A percentile compares a stretch with the other conserved stretches of the same genome.
These are phyloP conservation scores for Gymnopilus dilepis DNA, from an alignment of 768 basidiomycete species.

Conservation along the genomic window DNA sequence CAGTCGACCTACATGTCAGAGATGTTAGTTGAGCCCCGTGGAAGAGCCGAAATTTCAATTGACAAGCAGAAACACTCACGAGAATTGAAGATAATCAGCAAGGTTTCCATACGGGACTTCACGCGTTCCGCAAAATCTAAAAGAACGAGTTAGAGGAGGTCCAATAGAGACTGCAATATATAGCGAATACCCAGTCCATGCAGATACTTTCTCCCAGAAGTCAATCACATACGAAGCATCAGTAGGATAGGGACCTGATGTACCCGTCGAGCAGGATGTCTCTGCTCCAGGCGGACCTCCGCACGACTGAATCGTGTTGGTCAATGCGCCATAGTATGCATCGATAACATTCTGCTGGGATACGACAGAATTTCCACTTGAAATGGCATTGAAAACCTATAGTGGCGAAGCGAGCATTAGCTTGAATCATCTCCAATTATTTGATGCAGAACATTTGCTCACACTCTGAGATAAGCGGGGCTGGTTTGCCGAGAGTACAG, in stretches of 20 bases:
- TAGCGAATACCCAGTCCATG: slow-evolving; percentile 1
- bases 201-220: slow-evolving; percentile 1
- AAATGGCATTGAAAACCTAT: neutral
- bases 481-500: neutral
- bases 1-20: neutral
- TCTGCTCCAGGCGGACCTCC: slow-evolving; percentile 5
- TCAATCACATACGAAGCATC: neutral
- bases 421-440: no score
- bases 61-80: neutral
- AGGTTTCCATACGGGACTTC: slow-evolving; percentile 1
- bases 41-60: no score
- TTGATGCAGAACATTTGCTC: neutral
- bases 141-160: neutral
- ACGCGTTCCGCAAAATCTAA: neutral
- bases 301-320: slow-evolving; percentile 4
- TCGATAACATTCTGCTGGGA: slow-evolving; percentile 3
- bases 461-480: slow-evolving; percentile 1
- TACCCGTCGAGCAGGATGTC: neutral
- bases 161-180: neutral
- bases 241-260: slow-evolving; percentile 1
- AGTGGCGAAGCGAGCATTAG: neutral
- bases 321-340: neutral
- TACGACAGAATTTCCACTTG: neutral
- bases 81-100: slow-evolving; percentile 3
- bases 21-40: neutral